Base-by-base conservation (phyloP, 495 filamentous ascomycete species). In the Daldinia grandis region DNA sequence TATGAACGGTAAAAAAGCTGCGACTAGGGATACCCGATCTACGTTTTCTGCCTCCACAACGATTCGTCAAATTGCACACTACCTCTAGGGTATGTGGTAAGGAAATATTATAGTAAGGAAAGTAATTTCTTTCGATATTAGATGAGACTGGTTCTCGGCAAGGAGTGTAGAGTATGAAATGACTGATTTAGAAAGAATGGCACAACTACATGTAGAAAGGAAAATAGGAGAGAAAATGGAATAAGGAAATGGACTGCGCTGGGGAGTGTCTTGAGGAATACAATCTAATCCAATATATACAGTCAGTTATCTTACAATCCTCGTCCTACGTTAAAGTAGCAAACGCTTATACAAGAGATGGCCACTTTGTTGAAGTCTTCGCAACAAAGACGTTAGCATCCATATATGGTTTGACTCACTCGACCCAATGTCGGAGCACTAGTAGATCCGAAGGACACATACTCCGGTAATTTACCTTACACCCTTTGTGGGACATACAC, bases 301-400 rank as follows among this genome's bases (percentile, higher is more conserved):
- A 25, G 14, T 33, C 4, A 24, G 50, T 4, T 55, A 37, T 50
- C 53, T 37, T 49, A 44, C 38, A 59, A 37, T 14, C 21, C 2
- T n/a, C 27, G 21, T 1, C 14, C 56, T 14, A 15, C 37, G 27
- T 55, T n/a, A 30, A 58, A 15, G 3, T 51, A 19, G 17, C 47
- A 38, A 21, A 25, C 67, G 59, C 54, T 67, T 72, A 72, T 64
- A 67, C 63, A 40, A 33, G 15, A 38, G 0, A 31, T 15, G 15
- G 10, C 19, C 35, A 72, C 64, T 67, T 72, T 72, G 69, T 72
- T 53, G 25, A 25, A 9, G 15, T 8, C 27, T 54, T 42, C n/a
- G 9, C 24, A 37, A 66, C 62, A 66, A 71, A 66, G 62, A 12
- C 12, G 14, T 47, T 24, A 25, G n/a, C 6, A 54, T 63, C 28